Percentiles rank a stretch among this genome's conserved stretches.
phyloP scores from a whole-genome alignment of 495 filamentous ascomycete species.

The Recurvomyces mirabilis region DNA sequence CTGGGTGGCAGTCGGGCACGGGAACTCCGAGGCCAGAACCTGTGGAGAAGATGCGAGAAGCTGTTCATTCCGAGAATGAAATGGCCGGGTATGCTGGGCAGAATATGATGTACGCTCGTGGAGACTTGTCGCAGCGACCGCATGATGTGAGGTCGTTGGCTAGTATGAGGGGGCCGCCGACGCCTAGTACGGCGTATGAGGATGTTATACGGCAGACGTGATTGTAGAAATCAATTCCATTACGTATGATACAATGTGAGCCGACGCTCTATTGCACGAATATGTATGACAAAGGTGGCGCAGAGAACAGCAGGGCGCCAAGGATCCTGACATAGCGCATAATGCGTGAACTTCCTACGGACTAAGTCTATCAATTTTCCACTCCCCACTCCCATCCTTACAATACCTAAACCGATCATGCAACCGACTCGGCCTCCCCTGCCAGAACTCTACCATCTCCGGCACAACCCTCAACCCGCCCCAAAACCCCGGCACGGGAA shows the following conservation, averaged over 20 bases:
- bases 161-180: neutral
- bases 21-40: neutral
- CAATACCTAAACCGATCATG: conserved; percentile 90
- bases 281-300: neutral
- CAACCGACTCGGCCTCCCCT: conserved; percentile 73
- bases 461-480: conserved; percentile 76
- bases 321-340: neutral
- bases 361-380: conserved; percentile 50
- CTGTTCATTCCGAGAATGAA: too few relatives aligned
- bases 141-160: conserved; percentile 1
- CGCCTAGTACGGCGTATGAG: neutral
- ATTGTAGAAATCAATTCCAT: neutral
- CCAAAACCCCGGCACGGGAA: conserved; percentile 90
- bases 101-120: neutral
- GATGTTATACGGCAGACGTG: neutral
- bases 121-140: neutral
- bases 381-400: conserved; percentile 39
- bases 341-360: conserved; percentile 39
- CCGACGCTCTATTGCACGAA: neutral
- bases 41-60: neutral
- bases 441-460: conserved; percentile 87
- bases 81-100: neutral
- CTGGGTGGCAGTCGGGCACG: neutral
- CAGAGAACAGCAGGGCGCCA: too few relatives aligned
- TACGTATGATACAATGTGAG: neutral